These are phyloP conservation scores for Suillus placidus DNA, from an alignment of 768 basidiomycete genomes.

Conservation along the genomic window DNA sequence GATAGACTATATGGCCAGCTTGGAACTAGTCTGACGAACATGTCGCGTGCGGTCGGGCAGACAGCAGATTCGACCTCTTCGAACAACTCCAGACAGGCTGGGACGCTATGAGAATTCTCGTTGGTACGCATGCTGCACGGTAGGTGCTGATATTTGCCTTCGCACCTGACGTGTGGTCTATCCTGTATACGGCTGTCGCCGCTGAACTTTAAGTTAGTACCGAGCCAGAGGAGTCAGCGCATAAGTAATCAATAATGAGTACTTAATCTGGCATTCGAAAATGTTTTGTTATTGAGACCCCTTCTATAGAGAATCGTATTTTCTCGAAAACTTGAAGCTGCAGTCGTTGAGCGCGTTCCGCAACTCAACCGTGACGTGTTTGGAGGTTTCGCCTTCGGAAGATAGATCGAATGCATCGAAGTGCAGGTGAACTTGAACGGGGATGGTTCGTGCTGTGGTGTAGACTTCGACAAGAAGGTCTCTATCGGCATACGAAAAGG, in stretches of 20 bases:
- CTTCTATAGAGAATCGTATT: too few relatives aligned
- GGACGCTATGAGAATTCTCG: constrained; percentile 76
- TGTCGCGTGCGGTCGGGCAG: constrained; percentile 67
- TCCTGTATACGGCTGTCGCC: constrained; percentile 39
- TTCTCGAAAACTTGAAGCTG: constrained; percentile 4
- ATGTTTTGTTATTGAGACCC: neutral
- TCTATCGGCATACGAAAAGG: constrained; percentile 62
- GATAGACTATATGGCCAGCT: constrained; percentile 81
- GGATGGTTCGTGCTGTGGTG: constrained; percentile 46
- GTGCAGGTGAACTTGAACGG: constrained; percentile 54
- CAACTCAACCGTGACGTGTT: constrained; percentile 34
- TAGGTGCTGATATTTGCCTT: constrained; percentile 39
- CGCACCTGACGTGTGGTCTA: neutral
- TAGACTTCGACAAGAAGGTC: constrained; percentile 46
- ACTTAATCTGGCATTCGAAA: neutral
- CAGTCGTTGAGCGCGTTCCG: constrained; percentile 59
- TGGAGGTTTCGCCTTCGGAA: constrained; percentile 35
- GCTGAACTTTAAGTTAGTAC: constrained; percentile 38
- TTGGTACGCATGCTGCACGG: constrained; percentile 84
- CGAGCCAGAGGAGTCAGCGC: neutral
- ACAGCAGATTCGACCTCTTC: constrained; percentile 79
- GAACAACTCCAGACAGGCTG: constrained; percentile 76
- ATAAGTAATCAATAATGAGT: neutral
- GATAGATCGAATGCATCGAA: constrained; percentile 58
- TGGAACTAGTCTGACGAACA: constrained; percentile 63